Evolutionary conservation across 768 basidiomycete species (phyloP), one percentile per base, ranked within the genome.

Genomic region (Myochromella boudieri): DNA sequence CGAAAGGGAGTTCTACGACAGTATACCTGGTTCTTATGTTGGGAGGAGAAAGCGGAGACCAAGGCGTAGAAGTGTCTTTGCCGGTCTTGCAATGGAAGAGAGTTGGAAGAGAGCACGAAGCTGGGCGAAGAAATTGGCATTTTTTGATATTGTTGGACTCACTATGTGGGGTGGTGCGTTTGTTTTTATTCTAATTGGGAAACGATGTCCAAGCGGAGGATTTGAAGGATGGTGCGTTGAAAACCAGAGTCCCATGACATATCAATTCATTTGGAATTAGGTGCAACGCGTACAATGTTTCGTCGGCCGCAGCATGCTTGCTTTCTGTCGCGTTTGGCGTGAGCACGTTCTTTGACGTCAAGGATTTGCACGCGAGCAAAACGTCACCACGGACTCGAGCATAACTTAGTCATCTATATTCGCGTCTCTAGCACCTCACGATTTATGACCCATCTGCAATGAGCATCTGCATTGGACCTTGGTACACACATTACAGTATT

Each of bases 261-360:
- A 9, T 26, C 29, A 18, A 14, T 14, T 46, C 14, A 39, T 28
- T 20, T 3, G 7, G 3, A 3, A 17, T 12, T 44, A 85, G 85
- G 85, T 86, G 85, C 61, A 81, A 80, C 54, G 82, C 81, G 6
- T 88, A 84, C 62, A 87, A 86, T 58, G 67, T 80, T 10, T 84
- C 83, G 4, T 73, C 78, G 1, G 84, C 85, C 11, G 73, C 77
- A 21, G 73, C 83, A 4, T 86, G 81, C 58, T 51, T 88, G 28
- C 62, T 85, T 11, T 72, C 69, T 43, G 56, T 85, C 32, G 62
- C 74, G 1, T 88, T 84, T 56, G 72, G 70, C 8, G 54, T 81
- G 21, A 80, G 76, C 54, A 61, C 72, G 15, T 86, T 82, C 61
- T 85, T 85, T 59, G 81, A 79, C 48, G 74, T 85, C 41, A 82